phyloP scores from a whole-genome alignment of 1,284 basidiomycete genomes.

The Schizophyllum amplum region DNA sequence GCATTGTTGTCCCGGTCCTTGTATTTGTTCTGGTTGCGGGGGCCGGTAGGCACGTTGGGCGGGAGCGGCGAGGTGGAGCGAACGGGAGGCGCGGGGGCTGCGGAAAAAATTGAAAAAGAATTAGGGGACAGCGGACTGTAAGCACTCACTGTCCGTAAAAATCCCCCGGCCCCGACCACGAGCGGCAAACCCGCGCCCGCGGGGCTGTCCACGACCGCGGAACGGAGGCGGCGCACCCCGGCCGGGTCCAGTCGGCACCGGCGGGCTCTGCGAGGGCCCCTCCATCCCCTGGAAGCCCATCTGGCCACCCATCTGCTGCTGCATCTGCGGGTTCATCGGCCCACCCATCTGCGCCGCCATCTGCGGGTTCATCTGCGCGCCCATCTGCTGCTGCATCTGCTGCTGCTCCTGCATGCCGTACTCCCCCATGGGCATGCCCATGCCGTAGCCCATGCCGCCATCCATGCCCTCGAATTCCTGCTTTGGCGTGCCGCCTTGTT shows the following conservation, averaged over 20 bases:
- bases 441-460: constrained; percentile 31
- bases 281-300: constrained; percentile 8
- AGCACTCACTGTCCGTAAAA: constrained; percentile 27
- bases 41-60: constrained; percentile 77
- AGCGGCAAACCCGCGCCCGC: constrained; percentile 31
- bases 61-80: constrained; percentile 74
- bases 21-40: constrained; percentile 80
- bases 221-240: constrained; percentile 44
- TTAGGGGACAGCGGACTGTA: background rate
- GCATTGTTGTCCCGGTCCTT: constrained; percentile 78
- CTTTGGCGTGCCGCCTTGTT: constrained; percentile 28
- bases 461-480: constrained; percentile 27
- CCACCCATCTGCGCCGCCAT: constrained; percentile 38
- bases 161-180: constrained; percentile 42
- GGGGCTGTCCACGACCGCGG: constrained; percentile 33
- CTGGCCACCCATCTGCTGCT: background rate
- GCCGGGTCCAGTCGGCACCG: constrained; percentile 20
- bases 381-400: constrained; percentile 11
- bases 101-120: constrained; percentile 8
- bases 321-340: constrained; percentile 33
- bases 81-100: constrained; percentile 43
- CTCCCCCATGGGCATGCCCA: constrained; percentile 40
- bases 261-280: constrained; percentile 23
- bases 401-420: constrained; percentile 52
- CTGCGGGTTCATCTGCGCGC: constrained; percentile 8